Conservation (phyloP, 2,329 filamentous ascomycete genomes). For the Aspergillus sojae region DNA sequence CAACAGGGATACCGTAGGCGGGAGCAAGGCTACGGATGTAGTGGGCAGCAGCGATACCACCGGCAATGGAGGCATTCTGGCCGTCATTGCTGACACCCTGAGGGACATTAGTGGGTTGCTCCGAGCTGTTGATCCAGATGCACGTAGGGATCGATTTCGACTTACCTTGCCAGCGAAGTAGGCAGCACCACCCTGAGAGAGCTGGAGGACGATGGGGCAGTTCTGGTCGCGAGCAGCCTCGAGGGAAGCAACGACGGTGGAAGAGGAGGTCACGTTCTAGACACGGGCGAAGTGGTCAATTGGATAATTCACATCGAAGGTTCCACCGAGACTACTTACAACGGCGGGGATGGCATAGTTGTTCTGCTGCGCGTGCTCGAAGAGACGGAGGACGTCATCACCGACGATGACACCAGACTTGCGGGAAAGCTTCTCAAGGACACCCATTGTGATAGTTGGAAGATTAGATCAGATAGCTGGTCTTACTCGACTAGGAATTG, state of each 20-base stretch:
- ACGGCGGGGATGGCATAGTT: constrained; percentile 86
- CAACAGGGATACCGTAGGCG: constrained; percentile 82
- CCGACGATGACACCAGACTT: constrained; percentile 69
- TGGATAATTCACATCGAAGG: background rate
- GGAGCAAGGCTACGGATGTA: constrained; percentile 90
- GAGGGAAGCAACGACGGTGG: constrained; percentile 80
- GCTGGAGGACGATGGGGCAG: constrained; percentile 88
- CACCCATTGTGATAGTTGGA: constrained; percentile 43
- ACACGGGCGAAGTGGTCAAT: background rate
- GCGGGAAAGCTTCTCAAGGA: constrained; percentile 59
- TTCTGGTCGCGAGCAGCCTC: constrained; percentile 94
- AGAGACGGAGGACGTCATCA: constrained; percentile 71
- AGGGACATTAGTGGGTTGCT: constrained; percentile 6
- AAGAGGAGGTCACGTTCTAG: constrained; percentile 89
- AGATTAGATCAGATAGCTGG: constrained; percentile 3
- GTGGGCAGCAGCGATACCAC: constrained; percentile 85
- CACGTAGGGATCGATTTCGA: background rate
- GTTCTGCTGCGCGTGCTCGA: constrained; percentile 87
- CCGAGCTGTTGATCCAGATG: background rate
- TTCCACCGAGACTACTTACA: constrained; percentile 44
- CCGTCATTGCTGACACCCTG: constrained; percentile 76
- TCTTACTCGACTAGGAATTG: background rate
- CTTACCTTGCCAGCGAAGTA: constrained; percentile 85
- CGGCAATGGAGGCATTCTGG: constrained; percentile 86
- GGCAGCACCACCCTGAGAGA: constrained; percentile 89